A percentile compares a stretch with the other conserved stretches of the same genome.
phyloP scores from a whole-genome alignment of 2,329 filamentous ascomycete species.

The Apiospora phragmitis region DNA sequence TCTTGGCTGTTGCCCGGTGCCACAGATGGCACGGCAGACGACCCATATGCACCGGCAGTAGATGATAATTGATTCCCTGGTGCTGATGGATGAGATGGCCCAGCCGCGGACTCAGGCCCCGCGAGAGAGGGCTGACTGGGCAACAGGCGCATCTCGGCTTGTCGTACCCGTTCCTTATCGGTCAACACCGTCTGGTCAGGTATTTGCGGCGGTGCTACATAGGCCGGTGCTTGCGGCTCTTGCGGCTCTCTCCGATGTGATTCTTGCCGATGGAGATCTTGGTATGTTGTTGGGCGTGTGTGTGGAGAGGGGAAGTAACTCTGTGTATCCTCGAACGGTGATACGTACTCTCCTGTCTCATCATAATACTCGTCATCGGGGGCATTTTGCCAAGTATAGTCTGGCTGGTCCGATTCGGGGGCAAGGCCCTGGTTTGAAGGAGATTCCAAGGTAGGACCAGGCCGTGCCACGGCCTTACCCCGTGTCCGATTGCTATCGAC shows the following conservation, averaged over 20 bases:
- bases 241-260: constrained; percentile 24
- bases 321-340: constrained; percentile 22
- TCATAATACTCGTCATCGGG: constrained; percentile 29
- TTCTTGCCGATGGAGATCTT: constrained; percentile 31
- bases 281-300: constrained; percentile 34
- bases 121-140: constrained; percentile 72
- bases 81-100: constrained; percentile 40
- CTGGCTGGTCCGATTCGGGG: constrained; percentile 22
- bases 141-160: constrained; percentile 75
- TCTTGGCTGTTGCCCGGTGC: constrained; percentile 26
- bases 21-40: constrained; percentile 17
- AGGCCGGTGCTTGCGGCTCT: constrained; percentile 42
- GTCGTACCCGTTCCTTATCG: constrained; percentile 79
- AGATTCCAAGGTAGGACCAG: constrained; percentile 23
- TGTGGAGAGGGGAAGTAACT: constrained; percentile 27
- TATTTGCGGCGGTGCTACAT: constrained; percentile 61
- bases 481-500: constrained; percentile 60
- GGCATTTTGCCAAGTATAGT: constrained; percentile 33
- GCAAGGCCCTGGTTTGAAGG: constrained; percentile 19
- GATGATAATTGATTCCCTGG: constrained; percentile 17
- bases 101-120: constrained; percentile 31
- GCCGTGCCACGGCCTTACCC: constrained; percentile 27
- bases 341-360: constrained; percentile 10
- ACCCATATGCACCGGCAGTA: constrained; percentile 11
- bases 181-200: constrained; percentile 63